Evolutionary conservation across 2,329 filamentous ascomycete genomes (phyloP).

Genomic region (Ophiocordyceps camponoti-saundersi): DNA sequence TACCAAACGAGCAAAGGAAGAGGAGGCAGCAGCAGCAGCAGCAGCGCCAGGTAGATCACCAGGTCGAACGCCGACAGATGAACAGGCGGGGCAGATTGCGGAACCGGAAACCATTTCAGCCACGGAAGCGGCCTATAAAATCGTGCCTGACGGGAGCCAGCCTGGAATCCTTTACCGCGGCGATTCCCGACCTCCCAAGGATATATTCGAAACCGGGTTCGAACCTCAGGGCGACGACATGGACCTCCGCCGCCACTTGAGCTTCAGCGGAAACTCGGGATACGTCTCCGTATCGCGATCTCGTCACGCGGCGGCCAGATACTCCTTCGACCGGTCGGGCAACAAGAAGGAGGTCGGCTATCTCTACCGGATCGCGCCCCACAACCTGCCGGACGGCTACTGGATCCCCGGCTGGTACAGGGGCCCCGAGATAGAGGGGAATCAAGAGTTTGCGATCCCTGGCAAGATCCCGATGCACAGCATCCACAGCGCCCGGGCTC

Average conservation of each 20-base stretch:
- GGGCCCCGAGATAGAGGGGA: neutral
- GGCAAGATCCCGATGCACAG: neutral
- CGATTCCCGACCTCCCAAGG: conserved; percentile 1
- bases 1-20: too few relatives aligned
- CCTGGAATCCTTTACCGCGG: conserved; percentile 3
- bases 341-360: neutral
- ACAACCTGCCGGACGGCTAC: conserved; percentile 2
- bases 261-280: conserved; percentile 1
- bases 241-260: conserved; percentile 1
- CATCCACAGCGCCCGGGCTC: neutral
- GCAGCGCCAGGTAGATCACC: too few relatives aligned
- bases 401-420: conserved; percentile 2
- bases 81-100: neutral
- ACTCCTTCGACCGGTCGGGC: conserved; percentile 2
- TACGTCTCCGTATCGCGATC: conserved; percentile 2
- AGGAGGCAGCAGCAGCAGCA: too few relatives aligned
- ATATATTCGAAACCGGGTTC: conserved; percentile 2
- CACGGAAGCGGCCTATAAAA: neutral
- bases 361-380: conserved; percentile 1
- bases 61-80: neutral
- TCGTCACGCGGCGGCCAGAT: neutral
- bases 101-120: neutral
- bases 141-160: neutral
- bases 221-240: conserved; percentile 1
- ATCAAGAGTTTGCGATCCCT: neutral